phyloP scores from a whole-genome alignment of 1,284 basidiomycete species.

The Microbotryum scabiosae region DNA sequence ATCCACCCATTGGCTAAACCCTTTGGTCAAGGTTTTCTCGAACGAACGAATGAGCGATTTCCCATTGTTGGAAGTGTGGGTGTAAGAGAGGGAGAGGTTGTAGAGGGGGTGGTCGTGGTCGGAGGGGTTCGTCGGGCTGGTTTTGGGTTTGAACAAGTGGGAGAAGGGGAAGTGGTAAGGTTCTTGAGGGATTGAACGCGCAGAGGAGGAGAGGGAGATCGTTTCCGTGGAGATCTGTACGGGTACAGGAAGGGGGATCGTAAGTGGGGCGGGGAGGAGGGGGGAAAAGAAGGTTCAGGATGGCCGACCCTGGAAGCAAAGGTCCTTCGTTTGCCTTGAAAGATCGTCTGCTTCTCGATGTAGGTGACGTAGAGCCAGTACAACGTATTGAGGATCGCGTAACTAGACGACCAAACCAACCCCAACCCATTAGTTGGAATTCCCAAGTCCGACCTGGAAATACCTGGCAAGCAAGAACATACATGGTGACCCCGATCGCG shows the following conservation, averaged over 20 bases:
- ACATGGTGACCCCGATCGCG: constrained; percentile 59
- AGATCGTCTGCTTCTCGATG: constrained; percentile 68
- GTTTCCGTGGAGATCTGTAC: constrained; percentile 69
- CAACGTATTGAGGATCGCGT: constrained; percentile 57
- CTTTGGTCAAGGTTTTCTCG: not conserved
- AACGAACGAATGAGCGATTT: constrained; percentile 44
- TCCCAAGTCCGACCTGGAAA: too few species aligned
- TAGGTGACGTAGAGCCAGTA: constrained; percentile 72
- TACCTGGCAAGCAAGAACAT: too few species aligned
- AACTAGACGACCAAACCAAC: constrained; percentile 45
- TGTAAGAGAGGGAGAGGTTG: constrained; percentile 54
- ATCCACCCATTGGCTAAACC: constrained; percentile 30
- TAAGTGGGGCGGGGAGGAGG: not conserved
- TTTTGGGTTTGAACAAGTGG: constrained; percentile 25
- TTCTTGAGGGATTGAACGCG: constrained; percentile 43
- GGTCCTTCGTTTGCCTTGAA: constrained; percentile 71
- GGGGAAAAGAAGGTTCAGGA: not conserved
- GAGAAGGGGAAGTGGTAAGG: constrained; percentile 29
- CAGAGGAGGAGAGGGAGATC: constrained; percentile 62
- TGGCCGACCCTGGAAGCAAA: constrained; percentile 62
- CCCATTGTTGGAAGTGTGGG: constrained; percentile 63
- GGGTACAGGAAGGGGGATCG: not conserved
- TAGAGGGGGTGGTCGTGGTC: constrained; percentile 49
- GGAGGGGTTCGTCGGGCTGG: constrained; percentile 14
- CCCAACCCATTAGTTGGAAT: not conserved